A percentile compares a stretch with the other conserved stretches of the same genome.
These are phyloP conservation scores for Termitomyces sp. DNA, from an alignment of 768 basidiomycete species.

Conservation along the genomic window DNA sequence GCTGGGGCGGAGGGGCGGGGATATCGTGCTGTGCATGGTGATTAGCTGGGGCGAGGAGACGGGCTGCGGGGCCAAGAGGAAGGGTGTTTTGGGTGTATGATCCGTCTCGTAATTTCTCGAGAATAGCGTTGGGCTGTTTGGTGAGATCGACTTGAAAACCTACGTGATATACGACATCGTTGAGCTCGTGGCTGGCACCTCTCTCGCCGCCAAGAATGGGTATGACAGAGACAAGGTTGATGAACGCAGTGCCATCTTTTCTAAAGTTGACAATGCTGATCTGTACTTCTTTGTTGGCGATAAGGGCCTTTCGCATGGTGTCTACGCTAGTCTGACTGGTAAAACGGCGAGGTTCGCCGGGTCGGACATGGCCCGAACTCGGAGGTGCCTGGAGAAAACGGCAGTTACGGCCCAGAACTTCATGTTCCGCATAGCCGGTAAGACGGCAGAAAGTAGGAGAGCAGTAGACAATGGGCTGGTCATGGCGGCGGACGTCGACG, in stretches of 20 bases:
- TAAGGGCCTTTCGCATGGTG: conserved; percentile 61
- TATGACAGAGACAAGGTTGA: conserved; percentile 90
- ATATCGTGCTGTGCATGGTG: conserved; percentile 5
- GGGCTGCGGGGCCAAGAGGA: not conserved
- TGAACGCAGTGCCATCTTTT: conserved; percentile 81
- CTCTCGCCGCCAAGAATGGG: conserved; percentile 69
- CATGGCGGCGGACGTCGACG: conserved; percentile 76
- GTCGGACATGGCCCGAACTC: conserved; percentile 32
- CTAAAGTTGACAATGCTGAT: conserved; percentile 84
- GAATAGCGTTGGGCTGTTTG: conserved; percentile 80
- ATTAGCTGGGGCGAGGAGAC: conserved; percentile 26
- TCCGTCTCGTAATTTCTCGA: conserved; percentile 77
- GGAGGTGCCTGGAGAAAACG: conserved; percentile 82
- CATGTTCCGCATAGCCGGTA: conserved; percentile 70
- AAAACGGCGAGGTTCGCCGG: conserved; percentile 46
- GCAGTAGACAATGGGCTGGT: conserved; percentile 88
- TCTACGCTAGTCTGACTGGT: conserved; percentile 61
- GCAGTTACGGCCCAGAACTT: conserved; percentile 89
- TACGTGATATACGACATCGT: conserved; percentile 81
- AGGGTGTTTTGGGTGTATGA: conserved; percentile 55
- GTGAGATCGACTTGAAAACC: conserved; percentile 96
- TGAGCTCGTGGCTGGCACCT: conserved; percentile 48
- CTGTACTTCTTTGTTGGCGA: conserved; percentile 85
- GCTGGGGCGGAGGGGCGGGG: conserved; percentile 25
- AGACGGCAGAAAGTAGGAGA: conserved; percentile 78